Evolutionary conservation across 805 yeast species (phyloP), one percentile per base, ranked within the genome.

Genomic region (Starmerella sirachaensis): DNA sequence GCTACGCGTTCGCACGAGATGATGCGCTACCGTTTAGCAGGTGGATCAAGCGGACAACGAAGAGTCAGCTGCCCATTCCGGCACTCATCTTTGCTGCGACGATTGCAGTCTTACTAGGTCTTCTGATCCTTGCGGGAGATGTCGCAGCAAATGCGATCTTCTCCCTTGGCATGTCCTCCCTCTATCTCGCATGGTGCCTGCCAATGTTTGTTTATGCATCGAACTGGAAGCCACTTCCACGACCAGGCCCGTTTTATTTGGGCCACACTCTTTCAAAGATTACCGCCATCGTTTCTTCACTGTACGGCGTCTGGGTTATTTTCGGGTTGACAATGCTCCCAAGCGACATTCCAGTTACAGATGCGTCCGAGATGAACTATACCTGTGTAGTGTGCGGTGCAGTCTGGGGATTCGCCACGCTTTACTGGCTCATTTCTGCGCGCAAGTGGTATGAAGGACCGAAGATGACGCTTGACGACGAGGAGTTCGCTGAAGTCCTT

Each of bases 1-100:
- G 75, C 34, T 78, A 79, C 74, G 83, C 84, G 1, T 75, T 77
- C 55, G 74, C 82, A 27, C 70, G 88, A 60, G 88, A 78, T 55
- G 75, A 76, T 49, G 85, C 84, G 12, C 64, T 78, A 40, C 86
- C 86, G 8, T 61, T 75, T 44, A 66, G 77, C 11, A 57, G 63
- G 29, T 62, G 62, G 51, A 65, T 78, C 44, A 72, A 75, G 47
- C 68, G 61, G 30, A 80, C 79, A 30, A 63, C 78, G 50, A 66
- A 55, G 41, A 58, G 70, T 25, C 63, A 68, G n/a, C 79, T 75
- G 21, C 88, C 91, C n/a, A 56, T 76, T 19, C 65, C 76, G 48
- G 84, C 86, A 1, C 69, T 76, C 30, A 54, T 65, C 18, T 70
- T 72, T 49, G 73, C 72, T 14, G 69, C 74, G 11, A 37, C 53